phyloP scores from a whole-genome alignment of 148 eudicot species.

The Talinum fruticosum region DNA sequence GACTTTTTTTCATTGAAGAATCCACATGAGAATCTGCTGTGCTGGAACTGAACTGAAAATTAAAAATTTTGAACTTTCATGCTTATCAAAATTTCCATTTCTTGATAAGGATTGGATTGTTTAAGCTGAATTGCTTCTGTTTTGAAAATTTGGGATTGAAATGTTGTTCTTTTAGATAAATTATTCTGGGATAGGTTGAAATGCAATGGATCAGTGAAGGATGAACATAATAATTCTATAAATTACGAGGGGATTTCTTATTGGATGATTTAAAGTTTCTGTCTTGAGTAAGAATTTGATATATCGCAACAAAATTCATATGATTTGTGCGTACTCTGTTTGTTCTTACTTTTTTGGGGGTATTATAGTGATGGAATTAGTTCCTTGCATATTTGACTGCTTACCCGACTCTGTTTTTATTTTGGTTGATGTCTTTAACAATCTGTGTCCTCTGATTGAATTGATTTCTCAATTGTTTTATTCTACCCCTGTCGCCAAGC shows the following conservation, averaged over 20 bases:
- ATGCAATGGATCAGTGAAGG: not conserved
- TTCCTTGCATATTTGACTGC: not conserved
- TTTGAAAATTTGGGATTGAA: not conserved
- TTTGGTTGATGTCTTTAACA: not conserved
- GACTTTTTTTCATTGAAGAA: too few species aligned
- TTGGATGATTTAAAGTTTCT: not conserved
- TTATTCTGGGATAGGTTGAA: not conserved
- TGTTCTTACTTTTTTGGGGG: not conserved
- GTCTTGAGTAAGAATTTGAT: not conserved
- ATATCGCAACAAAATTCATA: not conserved
- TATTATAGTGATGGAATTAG: not conserved
- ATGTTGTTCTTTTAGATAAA: too few species aligned
- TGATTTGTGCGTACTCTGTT: not conserved
- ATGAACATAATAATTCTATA: not conserved
- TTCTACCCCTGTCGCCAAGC: too few species aligned
- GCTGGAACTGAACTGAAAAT: not conserved
- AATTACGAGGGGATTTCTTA: not conserved
- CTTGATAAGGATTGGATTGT: not conserved
- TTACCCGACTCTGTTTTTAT: not conserved
- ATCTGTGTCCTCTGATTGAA: too few species aligned
- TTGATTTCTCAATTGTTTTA: too few species aligned
- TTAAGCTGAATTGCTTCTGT: not conserved
- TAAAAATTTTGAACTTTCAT: not conserved
- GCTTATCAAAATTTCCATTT: too few species aligned
- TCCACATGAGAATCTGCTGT: too few species aligned